A percentile compares a stretch with the other conserved stretches of the same genome.
Evolutionary conservation across 495 filamentous ascomycete species (phyloP).

Genomic region (Oleoguttula mirabilis): DNA sequence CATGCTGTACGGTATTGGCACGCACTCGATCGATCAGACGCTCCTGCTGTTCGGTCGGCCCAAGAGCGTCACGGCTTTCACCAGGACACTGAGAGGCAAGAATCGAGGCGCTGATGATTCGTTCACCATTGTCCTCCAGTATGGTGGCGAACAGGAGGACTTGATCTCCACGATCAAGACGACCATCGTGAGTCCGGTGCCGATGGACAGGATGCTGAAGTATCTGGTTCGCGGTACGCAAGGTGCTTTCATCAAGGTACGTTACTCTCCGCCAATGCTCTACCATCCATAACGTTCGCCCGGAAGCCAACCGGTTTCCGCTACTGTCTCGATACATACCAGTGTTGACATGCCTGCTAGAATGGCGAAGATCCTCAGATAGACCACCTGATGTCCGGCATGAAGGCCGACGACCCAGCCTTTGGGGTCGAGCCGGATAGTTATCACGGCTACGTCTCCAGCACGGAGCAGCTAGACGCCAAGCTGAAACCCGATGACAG

Average conservation of each 20-base stretch:
- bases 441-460: conserved; percentile 8
- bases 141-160: conserved; percentile 44
- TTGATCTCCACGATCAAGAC: conserved; percentile 55
- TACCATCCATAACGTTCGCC: conserved; percentile 72
- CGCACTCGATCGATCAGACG: conserved; percentile 72
- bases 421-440: conserved; percentile 58
- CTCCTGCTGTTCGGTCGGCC: conserved; percentile 69
- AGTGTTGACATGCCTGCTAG: conserved; percentile 28
- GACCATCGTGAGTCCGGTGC: conserved; percentile 55
- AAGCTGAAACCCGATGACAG: background rate
- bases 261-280: background rate
- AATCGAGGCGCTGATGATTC: conserved; percentile 45
- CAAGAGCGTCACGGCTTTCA: conserved; percentile 51
- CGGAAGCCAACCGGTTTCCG: no score
- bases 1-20: conserved; percentile 68
- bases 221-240: conserved; percentile 70
- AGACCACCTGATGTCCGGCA: conserved; percentile 59
- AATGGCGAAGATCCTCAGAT: conserved; percentile 59
- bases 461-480: background rate
- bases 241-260: conserved; percentile 31
- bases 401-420: conserved; percentile 47
- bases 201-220: conserved; percentile 45
- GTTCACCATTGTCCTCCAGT: conserved; percentile 56
- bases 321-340: no score
- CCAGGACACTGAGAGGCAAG: conserved; percentile 43